A percentile compares a stretch with the other conserved stretches of the same genome.
Conservation (phyloP, 179 eudicot species). For the Pouteria campechiana region DNA sequence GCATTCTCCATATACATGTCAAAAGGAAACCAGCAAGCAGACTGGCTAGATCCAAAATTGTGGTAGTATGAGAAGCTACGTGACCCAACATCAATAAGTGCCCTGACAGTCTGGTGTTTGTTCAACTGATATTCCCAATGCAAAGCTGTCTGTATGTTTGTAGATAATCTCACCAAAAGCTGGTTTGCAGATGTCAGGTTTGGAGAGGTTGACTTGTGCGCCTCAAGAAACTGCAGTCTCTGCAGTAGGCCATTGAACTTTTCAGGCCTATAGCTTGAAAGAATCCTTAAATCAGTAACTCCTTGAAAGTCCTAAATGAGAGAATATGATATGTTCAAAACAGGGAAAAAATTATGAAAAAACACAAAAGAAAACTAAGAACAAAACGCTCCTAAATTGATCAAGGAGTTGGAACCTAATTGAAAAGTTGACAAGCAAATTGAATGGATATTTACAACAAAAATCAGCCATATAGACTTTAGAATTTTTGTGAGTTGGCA, state of each 20-base stretch:
- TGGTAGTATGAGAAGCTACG: slow-evolving; percentile 9
- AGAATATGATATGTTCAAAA: neutral
- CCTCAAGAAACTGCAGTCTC: slow-evolving; percentile 15
- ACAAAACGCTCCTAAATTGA: too few relatives aligned
- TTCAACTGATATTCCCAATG: slow-evolving; percentile 7
- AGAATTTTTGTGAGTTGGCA: too few relatives aligned
- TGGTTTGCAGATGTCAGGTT: slow-evolving; percentile 6
- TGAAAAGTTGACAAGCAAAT: too few relatives aligned
- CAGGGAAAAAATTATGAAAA: too few relatives aligned
- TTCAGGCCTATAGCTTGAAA: slow-evolving; percentile 14
- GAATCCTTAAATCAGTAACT: neutral
- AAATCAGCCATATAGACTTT: too few relatives aligned
- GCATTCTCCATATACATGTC: slow-evolving; percentile 25
- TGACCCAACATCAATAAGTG: slow-evolving; percentile 14
- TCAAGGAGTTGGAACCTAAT: too few relatives aligned
- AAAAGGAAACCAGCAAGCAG: slow-evolving; percentile 28
- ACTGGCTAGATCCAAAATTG: slow-evolving; percentile 11
- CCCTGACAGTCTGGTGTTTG: slow-evolving; percentile 8
- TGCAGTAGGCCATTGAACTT: slow-evolving; percentile 16
- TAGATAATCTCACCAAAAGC: slow-evolving; percentile 4
- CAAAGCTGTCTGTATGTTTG: slow-evolving; percentile 14
- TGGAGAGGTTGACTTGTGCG: slow-evolving; percentile 11
- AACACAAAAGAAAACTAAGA: too few relatives aligned
- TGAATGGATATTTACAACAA: too few relatives aligned
- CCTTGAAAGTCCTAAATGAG: neutral